Base-by-base conservation (phyloP, 2,329 filamentous ascomycete genomes). In the Tolypocladium album region DNA sequence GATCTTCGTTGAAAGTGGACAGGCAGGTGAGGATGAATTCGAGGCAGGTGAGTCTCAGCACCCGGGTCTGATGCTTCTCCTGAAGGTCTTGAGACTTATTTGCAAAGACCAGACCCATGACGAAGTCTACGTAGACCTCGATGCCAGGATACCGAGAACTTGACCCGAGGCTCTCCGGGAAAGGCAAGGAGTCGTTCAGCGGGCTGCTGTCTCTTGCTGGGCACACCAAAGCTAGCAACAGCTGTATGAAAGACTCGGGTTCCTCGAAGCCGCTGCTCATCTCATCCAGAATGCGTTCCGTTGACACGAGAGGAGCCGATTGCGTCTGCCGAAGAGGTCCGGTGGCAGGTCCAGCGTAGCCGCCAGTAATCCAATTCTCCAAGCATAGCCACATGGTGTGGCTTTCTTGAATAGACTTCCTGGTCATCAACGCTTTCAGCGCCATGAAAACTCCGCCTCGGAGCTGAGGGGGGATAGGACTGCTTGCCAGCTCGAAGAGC, bases 41-140 rank as follows among this genome's bases (percentile, higher is more conserved):
- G 31, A 99, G 80, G 70, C 92, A 96, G 62, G 86, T 88, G 65
- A 89, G 86, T 56, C 88, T 86, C 59, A 97, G 76, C 11, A 93
- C 80, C 53, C 88, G 84, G 34, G 86, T 82, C 70, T 95, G 90
- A 47, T 84, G 76, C 56, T 84, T 76, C 62, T 90, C 89, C 59
- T 80, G 76, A 8, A 88, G 74, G 59, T 91, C 88, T 42, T 82
- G 82, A 13, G 84, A 78, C 62, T 85, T 88, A 57, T 83, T 80
- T 20, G 83, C 84, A 67, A 96, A 89, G 20, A 95, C 84, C 60
- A 88, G 83, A 20, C 90, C 91, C 64, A 97, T 76, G 24, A 92
- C 87, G 70, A 94, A 97, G 73, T 99, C 95, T 60, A 97, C 81
- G 67, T 97, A 99, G 1, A 89, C 86, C 62, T 96, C 92, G 62